Base-by-base conservation (phyloP, 108 stramenopile species). In the Cafeteria roenbergensis region DNA sequence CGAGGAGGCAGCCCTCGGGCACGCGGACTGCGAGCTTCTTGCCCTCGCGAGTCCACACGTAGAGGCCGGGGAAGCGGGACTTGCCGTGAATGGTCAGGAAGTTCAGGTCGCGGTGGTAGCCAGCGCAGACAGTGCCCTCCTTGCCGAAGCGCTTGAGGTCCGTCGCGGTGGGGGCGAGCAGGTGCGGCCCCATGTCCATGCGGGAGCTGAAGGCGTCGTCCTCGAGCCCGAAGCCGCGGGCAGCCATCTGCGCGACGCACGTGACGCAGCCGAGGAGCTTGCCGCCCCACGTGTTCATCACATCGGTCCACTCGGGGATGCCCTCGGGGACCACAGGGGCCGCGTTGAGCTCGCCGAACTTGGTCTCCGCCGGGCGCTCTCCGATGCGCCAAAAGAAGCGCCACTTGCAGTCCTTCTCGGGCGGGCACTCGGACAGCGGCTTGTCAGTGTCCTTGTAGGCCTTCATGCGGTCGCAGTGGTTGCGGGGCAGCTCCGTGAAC, bases 321-420 rank as follows among this genome's bases (percentile, higher is more conserved):
- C 57, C 78, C 25, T 38, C 67, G 0, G 80, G 80, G 17, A 80
- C 35, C 26, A 81, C 80, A 0, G 79, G 74, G 22, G 71, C 70
- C 28, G 76, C 63, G 57, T 81, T 80, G 4, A 80, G 68, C 63
- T 60, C 38, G 28, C 31, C 70, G 71, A 78, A 80, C 24, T 54
- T 26, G 17, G 78, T 76, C 48, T 31, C 62, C 25, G 65, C 42
- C 1, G 78, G 79, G 26, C 71, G 56, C 34, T 69, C 42, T 3
- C 77, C 80, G 21, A 81, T 48, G 25, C 79, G 77, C 80, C 80
- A 81, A 67, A 81, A 81, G 66, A 80, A 81, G 21, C 80, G 73
- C 80, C 80, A 81, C 61, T 81, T 81, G n/a, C 68, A 57, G 62
- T 80, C 80, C n/a, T 68, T 56, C 50, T 73, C 74, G 14, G 80